phyloP scores from a whole-genome alignment of 495 filamentous ascomycete genomes.

The Podospora pseudoanserina region DNA sequence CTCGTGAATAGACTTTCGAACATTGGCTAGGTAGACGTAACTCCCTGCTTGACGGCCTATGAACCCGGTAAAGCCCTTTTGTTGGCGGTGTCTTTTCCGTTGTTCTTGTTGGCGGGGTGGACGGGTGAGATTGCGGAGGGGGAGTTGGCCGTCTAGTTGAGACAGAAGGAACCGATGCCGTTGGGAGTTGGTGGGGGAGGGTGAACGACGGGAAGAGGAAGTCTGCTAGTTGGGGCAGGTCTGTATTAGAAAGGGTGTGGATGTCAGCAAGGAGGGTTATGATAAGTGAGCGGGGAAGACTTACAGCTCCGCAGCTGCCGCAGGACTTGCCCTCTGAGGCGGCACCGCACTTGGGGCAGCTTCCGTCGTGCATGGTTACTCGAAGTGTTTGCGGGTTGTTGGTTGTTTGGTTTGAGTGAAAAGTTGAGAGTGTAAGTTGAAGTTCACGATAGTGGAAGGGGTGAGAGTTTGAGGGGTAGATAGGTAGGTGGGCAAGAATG shows the following conservation, averaged over 20 bases:
- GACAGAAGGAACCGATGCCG: not conserved
- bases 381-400: slow-evolving; percentile 1
- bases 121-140: not conserved
- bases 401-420: not conserved
- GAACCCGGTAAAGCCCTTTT: not conserved
- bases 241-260: slow-evolving; percentile 9
- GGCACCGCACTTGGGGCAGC: slow-evolving; percentile 51
- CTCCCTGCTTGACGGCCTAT: not conserved
- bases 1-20: not conserved
- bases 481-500: not conserved
- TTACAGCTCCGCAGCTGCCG: slow-evolving; percentile 48
- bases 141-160: not conserved
- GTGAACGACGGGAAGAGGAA: not conserved
- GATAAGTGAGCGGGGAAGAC: slow-evolving; percentile 20
- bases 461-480: not conserved
- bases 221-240: slow-evolving; percentile 25
- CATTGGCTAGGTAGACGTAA: not conserved
- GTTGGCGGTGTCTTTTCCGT: not conserved
- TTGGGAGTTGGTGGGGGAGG: not conserved
- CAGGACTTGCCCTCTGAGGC: slow-evolving; percentile 45
- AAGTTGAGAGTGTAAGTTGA: not conserved
- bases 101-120: not conserved
- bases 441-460: not conserved
- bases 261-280: not conserved
- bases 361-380: slow-evolving; percentile 43